Conservation (phyloP, 805 yeast species). For the Cyberlindnera mycetangii region DNA sequence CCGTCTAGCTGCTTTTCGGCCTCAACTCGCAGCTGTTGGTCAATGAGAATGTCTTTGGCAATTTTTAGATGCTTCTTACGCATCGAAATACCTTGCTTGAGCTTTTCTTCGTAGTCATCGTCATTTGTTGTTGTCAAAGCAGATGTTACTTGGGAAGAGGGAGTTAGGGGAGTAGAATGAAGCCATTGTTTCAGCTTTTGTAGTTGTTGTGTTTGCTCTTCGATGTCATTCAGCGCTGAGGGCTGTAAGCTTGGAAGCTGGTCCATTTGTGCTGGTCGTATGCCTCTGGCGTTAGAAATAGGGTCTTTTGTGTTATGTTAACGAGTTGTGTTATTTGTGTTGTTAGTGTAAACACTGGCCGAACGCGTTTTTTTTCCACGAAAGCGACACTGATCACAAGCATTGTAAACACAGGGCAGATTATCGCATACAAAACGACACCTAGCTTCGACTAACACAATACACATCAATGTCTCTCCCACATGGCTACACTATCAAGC, state of each 20-base stretch:
- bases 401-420: too few relatives aligned
- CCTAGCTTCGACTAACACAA: too few relatives aligned
- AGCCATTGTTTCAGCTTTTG: conserved; percentile 1
- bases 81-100: conserved; percentile 7
- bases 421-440: too few relatives aligned
- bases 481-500: conserved; percentile 66
- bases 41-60: conserved; percentile 11
- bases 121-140: not conserved
- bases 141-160: not conserved
- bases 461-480: conserved; percentile 39
- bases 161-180: not conserved
- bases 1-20: conserved; percentile 1
- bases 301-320: too few relatives aligned
- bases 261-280: not conserved
- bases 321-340: not conserved
- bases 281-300: too few relatives aligned
- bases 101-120: conserved; percentile 7
- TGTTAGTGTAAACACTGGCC: not conserved
- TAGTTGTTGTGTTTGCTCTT: not conserved
- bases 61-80: conserved; percentile 9
- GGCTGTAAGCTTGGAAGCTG: not conserved
- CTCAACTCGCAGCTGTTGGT: conserved; percentile 1
- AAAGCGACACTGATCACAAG: not conserved
- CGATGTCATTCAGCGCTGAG: conserved; percentile 3
- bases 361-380: not conserved